phyloP scores from a whole-genome alignment of 352 stramenopile species.

The Globisporangium radiosum region DNA sequence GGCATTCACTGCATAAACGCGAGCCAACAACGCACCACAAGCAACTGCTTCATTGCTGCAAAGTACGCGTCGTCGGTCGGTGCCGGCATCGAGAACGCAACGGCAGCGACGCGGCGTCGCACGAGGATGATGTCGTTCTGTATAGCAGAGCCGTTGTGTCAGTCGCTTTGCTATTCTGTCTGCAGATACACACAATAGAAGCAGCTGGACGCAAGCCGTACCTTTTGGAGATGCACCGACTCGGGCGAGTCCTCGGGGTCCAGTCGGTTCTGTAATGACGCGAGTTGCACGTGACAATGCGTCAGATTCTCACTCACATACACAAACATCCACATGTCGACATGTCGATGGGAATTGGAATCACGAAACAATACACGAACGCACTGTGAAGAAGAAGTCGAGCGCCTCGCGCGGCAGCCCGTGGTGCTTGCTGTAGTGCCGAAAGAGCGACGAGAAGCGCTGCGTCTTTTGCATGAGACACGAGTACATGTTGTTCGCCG shows the following conservation, averaged over 20 bases:
- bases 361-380: not conserved
- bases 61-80: constrained; percentile 75
- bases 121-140: constrained; percentile 87
- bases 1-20: not conserved
- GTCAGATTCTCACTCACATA: not conserved
- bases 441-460: constrained; percentile 96
- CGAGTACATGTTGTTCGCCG: constrained; percentile 86
- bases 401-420: constrained; percentile 94
- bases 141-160: not conserved
- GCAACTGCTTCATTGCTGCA: constrained; percentile 63
- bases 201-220: constrained; percentile 8
- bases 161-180: not conserved
- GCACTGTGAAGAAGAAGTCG: constrained; percentile 96
- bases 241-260: constrained; percentile 81
- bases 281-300: not conserved
- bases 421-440: constrained; percentile 99
- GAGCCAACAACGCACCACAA: constrained; percentile 26
- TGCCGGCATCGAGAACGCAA: constrained; percentile 32
- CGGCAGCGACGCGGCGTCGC: constrained; percentile 36
- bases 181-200: not conserved
- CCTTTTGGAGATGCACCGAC: constrained; percentile 81
- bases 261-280: constrained; percentile 45
- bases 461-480: constrained; percentile 99
- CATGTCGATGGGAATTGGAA: not conserved
- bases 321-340: not conserved